phyloP scores from a whole-genome alignment of 2,329 filamentous ascomycete species.

The Pseudopithomyces chartarum region DNA sequence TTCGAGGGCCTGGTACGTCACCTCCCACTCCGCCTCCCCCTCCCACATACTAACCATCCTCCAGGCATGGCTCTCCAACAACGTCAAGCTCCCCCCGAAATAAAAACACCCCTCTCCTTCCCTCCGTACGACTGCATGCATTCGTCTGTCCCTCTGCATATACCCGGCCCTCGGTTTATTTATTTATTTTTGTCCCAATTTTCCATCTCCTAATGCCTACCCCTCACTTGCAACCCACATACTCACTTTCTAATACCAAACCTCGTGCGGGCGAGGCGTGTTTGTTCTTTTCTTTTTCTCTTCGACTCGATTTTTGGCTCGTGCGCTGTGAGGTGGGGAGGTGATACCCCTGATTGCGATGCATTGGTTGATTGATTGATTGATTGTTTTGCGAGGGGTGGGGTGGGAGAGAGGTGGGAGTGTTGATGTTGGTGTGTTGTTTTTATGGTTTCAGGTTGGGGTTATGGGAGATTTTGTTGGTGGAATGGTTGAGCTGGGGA shows the following conservation, averaged over 20 bases:
- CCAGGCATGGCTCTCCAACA: conserved; percentile 56
- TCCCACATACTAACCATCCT: neutral
- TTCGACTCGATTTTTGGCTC: conserved; percentile 5
- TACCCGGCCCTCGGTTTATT: conserved; percentile 39
- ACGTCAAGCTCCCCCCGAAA: conserved; percentile 54
- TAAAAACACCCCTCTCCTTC: conserved; percentile 21
- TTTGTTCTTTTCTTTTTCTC: too few species aligned
- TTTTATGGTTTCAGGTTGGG: too few species aligned
- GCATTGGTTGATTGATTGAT: neutral
- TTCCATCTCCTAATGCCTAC: conserved; percentile 24
- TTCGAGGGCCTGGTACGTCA: conserved; percentile 55
- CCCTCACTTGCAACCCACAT: conserved; percentile 15
- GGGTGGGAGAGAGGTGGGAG: neutral
- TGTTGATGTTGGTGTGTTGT: too few species aligned
- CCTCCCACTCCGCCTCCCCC: neutral
- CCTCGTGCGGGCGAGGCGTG: neutral
- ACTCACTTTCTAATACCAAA: conserved; percentile 29
- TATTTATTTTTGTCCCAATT: too few species aligned
- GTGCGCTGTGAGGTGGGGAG: neutral
- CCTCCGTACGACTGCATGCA: conserved; percentile 41
- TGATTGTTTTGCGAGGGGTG: too few species aligned
- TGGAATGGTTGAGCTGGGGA: too few species aligned
- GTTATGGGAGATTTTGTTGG: too few species aligned
- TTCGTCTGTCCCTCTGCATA: conserved; percentile 40
- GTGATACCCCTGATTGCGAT: conserved; percentile 10